Conservation (phyloP, 352 stramenopile species). For the Aphanomyces stellatus region DNA sequence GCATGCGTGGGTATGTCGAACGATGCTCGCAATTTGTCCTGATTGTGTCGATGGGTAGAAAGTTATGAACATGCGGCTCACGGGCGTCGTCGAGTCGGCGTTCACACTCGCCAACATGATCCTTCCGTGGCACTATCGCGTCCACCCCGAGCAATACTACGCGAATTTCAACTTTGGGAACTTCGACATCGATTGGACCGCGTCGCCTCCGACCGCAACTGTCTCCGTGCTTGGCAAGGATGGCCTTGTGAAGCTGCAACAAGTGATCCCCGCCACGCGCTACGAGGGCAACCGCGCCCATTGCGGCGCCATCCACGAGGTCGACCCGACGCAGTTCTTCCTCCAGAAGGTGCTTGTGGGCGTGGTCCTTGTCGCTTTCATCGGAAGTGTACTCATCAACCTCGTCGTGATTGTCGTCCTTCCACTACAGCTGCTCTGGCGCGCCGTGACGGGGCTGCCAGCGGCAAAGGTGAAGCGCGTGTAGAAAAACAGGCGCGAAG, state of each 20-base stretch:
- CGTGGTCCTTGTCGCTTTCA: constrained; percentile 8
- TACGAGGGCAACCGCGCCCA: background rate
- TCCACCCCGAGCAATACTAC: constrained; percentile 56
- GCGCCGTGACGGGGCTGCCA: background rate
- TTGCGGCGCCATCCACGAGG: constrained; percentile 28
- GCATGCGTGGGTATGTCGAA: constrained; percentile 90
- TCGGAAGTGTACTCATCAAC: constrained; percentile 15
- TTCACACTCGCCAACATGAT: constrained; percentile 68
- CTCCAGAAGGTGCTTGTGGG: constrained; percentile 16
- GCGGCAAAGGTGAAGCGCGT: background rate
- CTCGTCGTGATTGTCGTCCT: constrained; percentile 21
- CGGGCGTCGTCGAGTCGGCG: constrained; percentile 42
- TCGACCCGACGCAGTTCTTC: constrained; percentile 14
- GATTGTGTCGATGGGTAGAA: no score
- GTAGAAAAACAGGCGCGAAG: constrained; percentile 19
- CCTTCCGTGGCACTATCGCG: constrained; percentile 72
- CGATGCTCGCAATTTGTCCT: no score
- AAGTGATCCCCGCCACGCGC: constrained; percentile 22
- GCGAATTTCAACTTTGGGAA: constrained; percentile 90
- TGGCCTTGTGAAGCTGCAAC: constrained; percentile 21
- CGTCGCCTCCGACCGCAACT: constrained; percentile 24
- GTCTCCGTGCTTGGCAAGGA: constrained; percentile 24
- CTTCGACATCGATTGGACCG: constrained; percentile 86
- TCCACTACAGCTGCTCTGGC: constrained; percentile 21
- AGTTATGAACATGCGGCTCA: no score